Evolutionary conservation across 164 flowering plant genomes (phyloP).

Genomic region (Liquidambar formosana): DNA sequence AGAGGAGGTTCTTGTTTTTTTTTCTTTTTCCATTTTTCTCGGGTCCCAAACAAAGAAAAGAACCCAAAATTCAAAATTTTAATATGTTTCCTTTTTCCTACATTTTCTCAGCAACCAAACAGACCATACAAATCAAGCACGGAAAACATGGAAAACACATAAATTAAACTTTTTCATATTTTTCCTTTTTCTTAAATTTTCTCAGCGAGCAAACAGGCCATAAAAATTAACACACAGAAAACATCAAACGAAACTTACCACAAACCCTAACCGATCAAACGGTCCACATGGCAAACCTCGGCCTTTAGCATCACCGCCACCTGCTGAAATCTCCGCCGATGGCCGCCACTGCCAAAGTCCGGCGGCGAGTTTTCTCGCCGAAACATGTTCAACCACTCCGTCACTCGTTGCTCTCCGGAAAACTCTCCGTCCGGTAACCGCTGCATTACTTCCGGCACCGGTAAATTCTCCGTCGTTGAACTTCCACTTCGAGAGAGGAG

Average conservation of each 20-base stretch:
- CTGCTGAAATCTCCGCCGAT: too few species aligned
- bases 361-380: background rate
- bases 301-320: background rate
- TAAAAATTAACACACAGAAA: too few species aligned
- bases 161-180: too few species aligned
- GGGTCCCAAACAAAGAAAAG: too few species aligned
- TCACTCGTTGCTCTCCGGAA: background rate
- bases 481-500: constrained; percentile 6
- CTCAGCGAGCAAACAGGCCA: too few species aligned
- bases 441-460: background rate
- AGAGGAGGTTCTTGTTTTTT: background rate
- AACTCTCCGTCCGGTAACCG: background rate
- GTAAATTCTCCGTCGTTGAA: background rate
- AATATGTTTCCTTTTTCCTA: background rate
- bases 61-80: too few species aligned
- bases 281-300: background rate
- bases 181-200: too few species aligned
- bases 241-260: too few species aligned
- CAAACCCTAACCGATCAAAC: background rate
- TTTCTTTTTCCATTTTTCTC: too few species aligned
- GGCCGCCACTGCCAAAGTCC: background rate
- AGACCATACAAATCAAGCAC: too few species aligned
- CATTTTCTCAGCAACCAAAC: constrained; percentile 9
- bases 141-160: too few species aligned
- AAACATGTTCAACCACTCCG: background rate